Evolutionary conservation across 129 eudicot genomes (phyloP).

Genomic region (Kitagawia praeruptora): DNA sequence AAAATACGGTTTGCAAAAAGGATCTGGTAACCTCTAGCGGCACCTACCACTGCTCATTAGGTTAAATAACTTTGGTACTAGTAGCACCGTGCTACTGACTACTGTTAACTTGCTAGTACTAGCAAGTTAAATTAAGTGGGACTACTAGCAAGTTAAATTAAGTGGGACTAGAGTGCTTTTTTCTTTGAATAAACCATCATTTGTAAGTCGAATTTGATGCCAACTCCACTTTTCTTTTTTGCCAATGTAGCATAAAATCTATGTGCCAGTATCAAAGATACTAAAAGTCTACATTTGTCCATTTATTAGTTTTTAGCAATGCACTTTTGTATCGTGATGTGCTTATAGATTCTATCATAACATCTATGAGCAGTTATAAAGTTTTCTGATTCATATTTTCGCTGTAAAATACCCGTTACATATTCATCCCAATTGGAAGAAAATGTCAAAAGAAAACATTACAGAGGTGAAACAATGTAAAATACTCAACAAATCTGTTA

Average conservation of each 20-base stretch:
- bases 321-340: background rate
- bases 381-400: background rate
- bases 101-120: background rate
- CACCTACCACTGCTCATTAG: background rate
- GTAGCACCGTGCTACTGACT: background rate
- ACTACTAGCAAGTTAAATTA: background rate
- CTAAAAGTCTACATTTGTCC: background rate
- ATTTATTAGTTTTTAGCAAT: background rate
- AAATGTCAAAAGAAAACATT: background rate
- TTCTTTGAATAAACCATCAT: background rate
- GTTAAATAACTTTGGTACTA: background rate
- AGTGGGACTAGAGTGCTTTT: background rate
- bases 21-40: background rate
- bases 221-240: background rate
- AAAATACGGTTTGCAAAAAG: background rate
- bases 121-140: background rate
- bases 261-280: background rate
- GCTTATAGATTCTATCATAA: background rate
- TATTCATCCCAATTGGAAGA: background rate
- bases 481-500: background rate
- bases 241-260: background rate
- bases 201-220: background rate
- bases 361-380: background rate
- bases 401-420: background rate
- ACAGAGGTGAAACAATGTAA: background rate